phyloP scores from a whole-genome alignment of 371 early-diverging fungal species.

The Mortierella sp. region DNA sequence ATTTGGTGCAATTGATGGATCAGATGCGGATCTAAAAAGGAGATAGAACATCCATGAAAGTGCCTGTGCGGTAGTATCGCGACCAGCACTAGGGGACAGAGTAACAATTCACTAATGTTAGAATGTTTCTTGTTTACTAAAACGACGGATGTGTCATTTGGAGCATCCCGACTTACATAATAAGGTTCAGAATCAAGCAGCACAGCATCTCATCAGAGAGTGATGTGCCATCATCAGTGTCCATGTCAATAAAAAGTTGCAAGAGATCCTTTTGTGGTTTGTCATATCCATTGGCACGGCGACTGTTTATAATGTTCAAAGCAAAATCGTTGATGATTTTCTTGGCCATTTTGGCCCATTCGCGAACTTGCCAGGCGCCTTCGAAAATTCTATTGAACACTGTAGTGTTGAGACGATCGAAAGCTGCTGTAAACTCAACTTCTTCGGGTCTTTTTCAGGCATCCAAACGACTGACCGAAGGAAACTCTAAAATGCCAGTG shows the following conservation, averaged over 20 bases:
- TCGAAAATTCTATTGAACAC: slow-evolving; percentile 42
- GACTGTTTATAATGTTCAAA: no score
- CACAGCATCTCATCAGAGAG: slow-evolving; percentile 12
- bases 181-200: slow-evolving; percentile 76
- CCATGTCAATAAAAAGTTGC: no score
- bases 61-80: slow-evolving; percentile 81
- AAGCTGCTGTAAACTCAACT: slow-evolving; percentile 14
- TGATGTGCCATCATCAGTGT: neutral
- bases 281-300: no score
- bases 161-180: no score
- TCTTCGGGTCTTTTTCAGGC: no score
- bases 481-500: no score
- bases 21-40: slow-evolving; percentile 52
- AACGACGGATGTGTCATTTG: neutral
- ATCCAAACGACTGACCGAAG: no score
- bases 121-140: no score
- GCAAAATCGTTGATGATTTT: no score
- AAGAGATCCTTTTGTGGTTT: neutral
- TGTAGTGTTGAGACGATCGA: slow-evolving; percentile 62
- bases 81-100: no score
- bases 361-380: slow-evolving; percentile 52
- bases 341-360: slow-evolving; percentile 19
- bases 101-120: no score
- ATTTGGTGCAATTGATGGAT: slow-evolving; percentile 63
- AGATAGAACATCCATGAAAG: slow-evolving; percentile 76